A percentile compares a stretch with the other conserved stretches of the same genome.
Conservation (phyloP, 306 rosid species). For the Acacia confusa region DNA sequence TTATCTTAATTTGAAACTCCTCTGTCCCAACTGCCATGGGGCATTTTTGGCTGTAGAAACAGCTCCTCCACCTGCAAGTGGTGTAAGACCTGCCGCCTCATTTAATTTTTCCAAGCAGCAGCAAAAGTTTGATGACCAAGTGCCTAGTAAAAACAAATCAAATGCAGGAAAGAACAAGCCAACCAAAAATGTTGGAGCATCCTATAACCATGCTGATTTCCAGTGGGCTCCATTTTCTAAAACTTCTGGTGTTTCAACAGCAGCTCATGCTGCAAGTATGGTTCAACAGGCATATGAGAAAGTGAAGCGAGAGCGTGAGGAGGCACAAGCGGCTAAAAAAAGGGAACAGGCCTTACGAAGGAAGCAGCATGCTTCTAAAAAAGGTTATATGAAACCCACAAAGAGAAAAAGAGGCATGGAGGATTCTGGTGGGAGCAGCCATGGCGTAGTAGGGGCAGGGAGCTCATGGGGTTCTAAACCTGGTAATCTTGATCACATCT, state of each 20-base stretch:
- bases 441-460: slow-evolving; percentile 41
- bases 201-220: slow-evolving; percentile 46
- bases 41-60: slow-evolving; percentile 83
- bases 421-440: slow-evolving; percentile 40
- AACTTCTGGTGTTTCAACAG: slow-evolving; percentile 63
- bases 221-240: slow-evolving; percentile 82
- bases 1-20: slow-evolving; percentile 83
- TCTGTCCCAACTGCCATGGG: slow-evolving; percentile 90
- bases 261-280: slow-evolving; percentile 83
- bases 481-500: slow-evolving; percentile 25
- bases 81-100: slow-evolving; percentile 52
- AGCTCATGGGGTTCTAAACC: slow-evolving; percentile 35
- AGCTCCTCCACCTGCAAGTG: slow-evolving; percentile 74
- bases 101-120: slow-evolving; percentile 56
- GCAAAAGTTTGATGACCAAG: slow-evolving; percentile 41
- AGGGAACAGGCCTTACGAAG: slow-evolving; percentile 54
- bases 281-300: slow-evolving; percentile 92
- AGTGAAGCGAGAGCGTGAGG: slow-evolving; percentile 91
- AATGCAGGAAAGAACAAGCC: slow-evolving; percentile 46
- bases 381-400: slow-evolving; percentile 47
- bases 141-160: slow-evolving; percentile 41
- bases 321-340: slow-evolving; percentile 77
- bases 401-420: slow-evolving; percentile 72
- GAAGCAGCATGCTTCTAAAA: slow-evolving; percentile 66
- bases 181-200: slow-evolving; percentile 47